These are phyloP conservation scores for Ogataea paradorogensis DNA, from an alignment of 805 yeast species.

Conservation along the genomic window DNA sequence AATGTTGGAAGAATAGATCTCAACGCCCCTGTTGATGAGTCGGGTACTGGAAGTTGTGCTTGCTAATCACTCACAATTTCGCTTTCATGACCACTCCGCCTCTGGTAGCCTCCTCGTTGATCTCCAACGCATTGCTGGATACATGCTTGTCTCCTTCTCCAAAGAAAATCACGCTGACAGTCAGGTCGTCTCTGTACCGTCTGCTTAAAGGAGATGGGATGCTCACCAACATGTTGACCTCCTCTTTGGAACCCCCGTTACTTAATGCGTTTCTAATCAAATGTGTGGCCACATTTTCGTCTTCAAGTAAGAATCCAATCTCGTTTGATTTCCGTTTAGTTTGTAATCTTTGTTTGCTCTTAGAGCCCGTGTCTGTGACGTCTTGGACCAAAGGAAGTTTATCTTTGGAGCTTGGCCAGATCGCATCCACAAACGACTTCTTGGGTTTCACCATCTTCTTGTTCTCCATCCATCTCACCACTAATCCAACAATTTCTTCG, in stretches of 20 bases:
- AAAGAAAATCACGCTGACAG: constrained; percentile 93
- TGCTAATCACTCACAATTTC: constrained; percentile 25
- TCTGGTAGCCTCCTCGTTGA: constrained; percentile 54
- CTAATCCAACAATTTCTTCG: constrained; percentile 89
- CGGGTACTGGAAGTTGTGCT: constrained; percentile 30
- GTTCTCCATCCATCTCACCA: constrained; percentile 87
- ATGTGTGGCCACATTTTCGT: constrained; percentile 88
- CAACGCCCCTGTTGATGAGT: constrained; percentile 32
- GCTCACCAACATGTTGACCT: constrained; percentile 81
- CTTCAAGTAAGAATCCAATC: constrained; percentile 61
- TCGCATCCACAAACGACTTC: constrained; percentile 42
- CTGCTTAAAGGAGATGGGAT: constrained; percentile 91
- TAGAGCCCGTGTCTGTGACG: constrained; percentile 54
- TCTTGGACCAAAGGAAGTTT: constrained; percentile 61
- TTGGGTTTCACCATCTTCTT: constrained; percentile 58
- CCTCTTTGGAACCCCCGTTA: constrained; percentile 82
- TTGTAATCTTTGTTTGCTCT: constrained; percentile 66
- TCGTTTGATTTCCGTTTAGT: constrained; percentile 48
- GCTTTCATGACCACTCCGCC: constrained; percentile 42
- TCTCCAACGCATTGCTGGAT: constrained; percentile 49
- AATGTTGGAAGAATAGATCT: constrained; percentile 35
- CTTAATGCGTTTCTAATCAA: constrained; percentile 88
- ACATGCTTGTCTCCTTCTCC: constrained; percentile 48
- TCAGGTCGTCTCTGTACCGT: constrained; percentile 90
- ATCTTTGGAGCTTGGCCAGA: constrained; percentile 31